Evolutionary conservation across 495 filamentous ascomycete species (phyloP).

Genomic region (Trichoderma virens): DNA sequence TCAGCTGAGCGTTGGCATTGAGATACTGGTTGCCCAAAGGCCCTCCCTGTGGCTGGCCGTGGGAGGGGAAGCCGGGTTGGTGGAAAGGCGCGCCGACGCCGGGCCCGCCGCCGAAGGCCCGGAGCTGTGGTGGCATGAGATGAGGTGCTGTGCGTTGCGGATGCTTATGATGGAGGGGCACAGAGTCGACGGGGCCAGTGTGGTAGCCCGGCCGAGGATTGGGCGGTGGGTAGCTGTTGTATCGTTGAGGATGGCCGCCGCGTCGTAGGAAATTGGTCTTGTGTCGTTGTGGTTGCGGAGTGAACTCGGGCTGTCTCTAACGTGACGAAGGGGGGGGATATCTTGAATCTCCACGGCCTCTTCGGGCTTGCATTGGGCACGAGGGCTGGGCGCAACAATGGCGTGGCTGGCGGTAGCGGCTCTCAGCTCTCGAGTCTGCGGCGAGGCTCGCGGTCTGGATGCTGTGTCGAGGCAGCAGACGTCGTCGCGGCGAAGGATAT

Average conservation of each 20-base stretch:
- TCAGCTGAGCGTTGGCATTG: slow-evolving; percentile 59
- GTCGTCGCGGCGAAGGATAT: not conserved
- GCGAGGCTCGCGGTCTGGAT: too few species aligned
- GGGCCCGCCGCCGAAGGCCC: slow-evolving; percentile 39
- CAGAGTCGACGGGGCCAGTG: too few species aligned
- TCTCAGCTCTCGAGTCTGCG: not conserved
- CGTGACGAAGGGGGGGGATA: slow-evolving; percentile 1
- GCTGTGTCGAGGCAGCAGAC: not conserved
- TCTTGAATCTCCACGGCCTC: slow-evolving; percentile 5
- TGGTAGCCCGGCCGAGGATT: too few species aligned
- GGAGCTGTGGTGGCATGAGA: slow-evolving; percentile 46
- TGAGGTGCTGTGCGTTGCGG: too few species aligned
- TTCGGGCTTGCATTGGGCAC: slow-evolving; percentile 3
- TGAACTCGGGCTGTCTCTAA: not conserved
- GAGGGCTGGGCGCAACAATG: not conserved
- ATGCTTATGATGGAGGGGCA: not conserved
- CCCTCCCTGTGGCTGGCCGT: slow-evolving; percentile 24
- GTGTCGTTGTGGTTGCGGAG: not conserved
- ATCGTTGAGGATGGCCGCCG: not conserved
- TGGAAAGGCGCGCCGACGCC: slow-evolving; percentile 31
- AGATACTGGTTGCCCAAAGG: slow-evolving; percentile 10
- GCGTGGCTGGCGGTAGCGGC: not conserved
- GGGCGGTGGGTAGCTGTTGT: too few species aligned
- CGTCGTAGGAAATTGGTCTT: not conserved
- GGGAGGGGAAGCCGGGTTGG: slow-evolving; percentile 26